phyloP scores from a whole-genome alignment of 257 asterid species.

The Solanum rostratum region DNA sequence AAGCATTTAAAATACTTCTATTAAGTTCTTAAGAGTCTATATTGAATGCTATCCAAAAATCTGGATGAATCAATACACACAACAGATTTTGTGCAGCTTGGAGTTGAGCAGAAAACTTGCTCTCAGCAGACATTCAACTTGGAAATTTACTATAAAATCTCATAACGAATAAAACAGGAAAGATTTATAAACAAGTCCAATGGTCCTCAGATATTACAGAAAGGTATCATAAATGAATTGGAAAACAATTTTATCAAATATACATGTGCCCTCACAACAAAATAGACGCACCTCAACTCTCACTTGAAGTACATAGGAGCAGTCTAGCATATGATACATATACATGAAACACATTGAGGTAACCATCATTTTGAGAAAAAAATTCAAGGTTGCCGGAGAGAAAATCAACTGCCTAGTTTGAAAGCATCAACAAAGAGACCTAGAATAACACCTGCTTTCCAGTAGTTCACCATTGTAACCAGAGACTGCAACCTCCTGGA shows the following conservation, averaged over 20 bases:
- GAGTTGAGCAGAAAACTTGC: neutral
- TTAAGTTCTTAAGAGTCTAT: too few species aligned
- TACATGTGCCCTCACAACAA: neutral
- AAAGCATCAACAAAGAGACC: constrained; percentile 98
- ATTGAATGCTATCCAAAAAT: too few species aligned
- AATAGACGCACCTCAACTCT: neutral
- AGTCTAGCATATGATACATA: neutral
- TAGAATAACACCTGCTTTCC: constrained; percentile 97
- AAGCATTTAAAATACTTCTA: neutral
- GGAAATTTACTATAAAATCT: too few species aligned
- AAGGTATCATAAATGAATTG: neutral
- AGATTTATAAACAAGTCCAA: neutral
- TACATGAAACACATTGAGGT: neutral
- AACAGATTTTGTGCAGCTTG: neutral
- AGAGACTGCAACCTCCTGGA: constrained; percentile 53
- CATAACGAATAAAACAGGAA: neutral
- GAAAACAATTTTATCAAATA: neutral
- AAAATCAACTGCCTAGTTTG: constrained; percentile 75
- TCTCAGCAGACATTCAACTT: too few species aligned
- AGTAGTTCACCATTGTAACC: constrained; percentile 73
- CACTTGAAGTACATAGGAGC: neutral
- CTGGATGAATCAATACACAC: neutral
- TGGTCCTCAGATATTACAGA: neutral
- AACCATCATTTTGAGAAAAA: neutral
- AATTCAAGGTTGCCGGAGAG: neutral